Evolutionary conservation across 139 green algal species (phyloP).

Genomic region (Chlorella vulgaris): DNA sequence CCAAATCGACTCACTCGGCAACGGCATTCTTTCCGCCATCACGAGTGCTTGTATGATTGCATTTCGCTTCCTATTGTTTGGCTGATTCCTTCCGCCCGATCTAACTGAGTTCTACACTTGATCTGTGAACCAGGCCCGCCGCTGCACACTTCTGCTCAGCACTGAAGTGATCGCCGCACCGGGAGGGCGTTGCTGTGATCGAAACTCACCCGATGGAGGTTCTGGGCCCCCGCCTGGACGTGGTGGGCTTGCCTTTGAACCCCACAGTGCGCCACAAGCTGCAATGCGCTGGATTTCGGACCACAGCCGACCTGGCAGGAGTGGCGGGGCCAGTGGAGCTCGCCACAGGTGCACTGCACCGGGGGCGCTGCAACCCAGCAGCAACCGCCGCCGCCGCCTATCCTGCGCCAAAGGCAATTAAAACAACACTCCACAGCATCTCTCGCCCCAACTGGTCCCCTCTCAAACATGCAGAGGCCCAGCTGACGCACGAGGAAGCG

Average conservation of each 20-base stretch:
- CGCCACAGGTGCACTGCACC: constrained; percentile 23
- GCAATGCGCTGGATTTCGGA: constrained; percentile 43
- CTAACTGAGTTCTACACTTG: too few relatives aligned
- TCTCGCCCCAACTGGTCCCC: not conserved
- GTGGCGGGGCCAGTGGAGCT: constrained; percentile 44
- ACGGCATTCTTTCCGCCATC: too few relatives aligned
- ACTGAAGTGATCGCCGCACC: constrained; percentile 11
- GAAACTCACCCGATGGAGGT: not conserved
- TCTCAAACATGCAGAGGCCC: constrained; percentile 27
- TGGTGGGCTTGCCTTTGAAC: constrained; percentile 34
- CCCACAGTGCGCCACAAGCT: constrained; percentile 48
- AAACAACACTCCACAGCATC: not conserved
- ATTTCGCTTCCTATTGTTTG: too few relatives aligned
- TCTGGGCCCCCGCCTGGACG: constrained; percentile 11
- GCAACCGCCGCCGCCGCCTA: not conserved
- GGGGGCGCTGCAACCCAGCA: too few relatives aligned
- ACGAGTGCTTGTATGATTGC: too few relatives aligned
- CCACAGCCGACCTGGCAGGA: constrained; percentile 39
- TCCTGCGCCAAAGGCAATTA: not conserved
- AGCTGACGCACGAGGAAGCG: constrained; percentile 46
- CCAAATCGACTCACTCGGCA: too few relatives aligned
- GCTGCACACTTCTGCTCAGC: too few relatives aligned
- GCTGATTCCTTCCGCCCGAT: too few relatives aligned
- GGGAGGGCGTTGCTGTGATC: not conserved
- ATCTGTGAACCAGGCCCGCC: too few relatives aligned